These are phyloP conservation scores for Nigrospora sphaerica DNA, from an alignment of 2,329 filamentous ascomycete species.

Conservation along the genomic window DNA sequence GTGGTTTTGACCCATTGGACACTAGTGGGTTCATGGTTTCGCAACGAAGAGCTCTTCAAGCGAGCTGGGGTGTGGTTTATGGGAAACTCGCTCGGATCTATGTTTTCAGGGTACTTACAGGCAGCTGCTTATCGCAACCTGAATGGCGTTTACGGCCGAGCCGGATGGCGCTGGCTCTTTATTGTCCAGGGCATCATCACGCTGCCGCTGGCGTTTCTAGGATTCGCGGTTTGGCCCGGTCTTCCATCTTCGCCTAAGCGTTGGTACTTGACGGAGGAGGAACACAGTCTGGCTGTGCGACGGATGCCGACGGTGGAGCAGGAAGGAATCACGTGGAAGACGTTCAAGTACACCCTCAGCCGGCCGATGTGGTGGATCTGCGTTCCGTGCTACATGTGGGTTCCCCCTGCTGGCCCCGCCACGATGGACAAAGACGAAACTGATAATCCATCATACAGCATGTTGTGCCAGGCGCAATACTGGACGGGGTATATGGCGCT, in stretches of 20 bases:
- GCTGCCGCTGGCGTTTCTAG: slow-evolving; percentile 2
- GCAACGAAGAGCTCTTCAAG: slow-evolving; percentile 5
- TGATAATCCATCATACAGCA: not conserved
- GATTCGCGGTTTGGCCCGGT: slow-evolving; percentile 17
- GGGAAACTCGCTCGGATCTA: slow-evolving; percentile 34
- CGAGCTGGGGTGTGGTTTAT: slow-evolving; percentile 30
- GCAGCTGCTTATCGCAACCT: slow-evolving; percentile 18
- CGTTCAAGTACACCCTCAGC: slow-evolving; percentile 12
- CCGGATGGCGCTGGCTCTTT: slow-evolving; percentile 1
- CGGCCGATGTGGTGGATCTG: slow-evolving; percentile 15
- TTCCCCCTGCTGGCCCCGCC: too few species aligned
- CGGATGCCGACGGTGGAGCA: slow-evolving; percentile 13
- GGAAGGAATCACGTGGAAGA: slow-evolving; percentile 13
- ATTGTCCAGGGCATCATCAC: slow-evolving; percentile 3
- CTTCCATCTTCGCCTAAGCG: slow-evolving; percentile 21
- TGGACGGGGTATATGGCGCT: slow-evolving; percentile 11
- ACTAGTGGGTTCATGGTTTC: slow-evolving; percentile 6
- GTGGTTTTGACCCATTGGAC: slow-evolving; percentile 17
- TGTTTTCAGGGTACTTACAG: slow-evolving; percentile 39
- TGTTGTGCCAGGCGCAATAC: not conserved
- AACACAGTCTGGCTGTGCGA: slow-evolving; percentile 19
- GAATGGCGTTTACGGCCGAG: slow-evolving; percentile 4
- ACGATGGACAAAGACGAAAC: too few species aligned
- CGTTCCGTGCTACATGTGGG: slow-evolving; percentile 7
- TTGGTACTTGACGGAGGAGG: slow-evolving; percentile 17